Conservation (phyloP, 1,284 basidiomycete genomes). For the Amylostereum chailletii region DNA sequence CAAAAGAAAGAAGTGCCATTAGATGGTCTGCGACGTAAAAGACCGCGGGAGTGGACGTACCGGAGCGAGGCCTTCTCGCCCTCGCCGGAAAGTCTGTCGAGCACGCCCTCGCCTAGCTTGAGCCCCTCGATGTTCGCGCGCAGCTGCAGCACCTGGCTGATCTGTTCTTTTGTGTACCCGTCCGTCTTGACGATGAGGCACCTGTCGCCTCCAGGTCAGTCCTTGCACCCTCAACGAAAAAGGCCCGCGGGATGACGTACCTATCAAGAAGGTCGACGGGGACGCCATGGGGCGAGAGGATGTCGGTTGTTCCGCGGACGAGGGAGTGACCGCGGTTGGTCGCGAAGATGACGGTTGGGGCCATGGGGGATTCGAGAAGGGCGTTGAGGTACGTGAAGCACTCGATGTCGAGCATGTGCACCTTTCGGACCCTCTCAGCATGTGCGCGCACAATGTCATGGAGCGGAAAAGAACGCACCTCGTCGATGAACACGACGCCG, state of each 20-base stretch:
- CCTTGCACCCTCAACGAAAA: background rate
- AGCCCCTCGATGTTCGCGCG: slow-evolving; percentile 85
- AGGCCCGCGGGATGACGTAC: slow-evolving; percentile 26
- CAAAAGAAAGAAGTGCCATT: slow-evolving; percentile 2
- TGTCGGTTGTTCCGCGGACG: slow-evolving; percentile 89
- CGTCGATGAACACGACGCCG: slow-evolving; percentile 97
- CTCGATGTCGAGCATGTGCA: slow-evolving; percentile 99
- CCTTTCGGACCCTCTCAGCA: slow-evolving; percentile 35
- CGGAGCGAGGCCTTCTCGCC: slow-evolving; percentile 82
- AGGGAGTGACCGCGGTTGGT: slow-evolving; percentile 91
- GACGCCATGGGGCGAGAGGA: slow-evolving; percentile 88
- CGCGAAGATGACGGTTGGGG: slow-evolving; percentile 94
- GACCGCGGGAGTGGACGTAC: slow-evolving; percentile 31
- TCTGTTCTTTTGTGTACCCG: slow-evolving; percentile 78
- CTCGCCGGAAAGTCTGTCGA: slow-evolving; percentile 77
- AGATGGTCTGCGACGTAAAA: background rate
- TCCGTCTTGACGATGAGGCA: slow-evolving; percentile 97
- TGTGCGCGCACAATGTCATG: background rate
- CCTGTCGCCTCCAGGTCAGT: slow-evolving; percentile 26
- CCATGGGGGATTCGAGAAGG: slow-evolving; percentile 91
- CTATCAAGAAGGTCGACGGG: slow-evolving; percentile 92
- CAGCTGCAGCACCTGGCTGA: slow-evolving; percentile 81
- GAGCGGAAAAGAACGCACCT: slow-evolving; percentile 44
- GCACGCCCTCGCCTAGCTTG: slow-evolving; percentile 66
- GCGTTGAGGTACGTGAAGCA: slow-evolving; percentile 99